Evolutionary conservation across 2,329 filamentous ascomycete species (phyloP).

Genomic region (Sordariomycetes sp.): DNA sequence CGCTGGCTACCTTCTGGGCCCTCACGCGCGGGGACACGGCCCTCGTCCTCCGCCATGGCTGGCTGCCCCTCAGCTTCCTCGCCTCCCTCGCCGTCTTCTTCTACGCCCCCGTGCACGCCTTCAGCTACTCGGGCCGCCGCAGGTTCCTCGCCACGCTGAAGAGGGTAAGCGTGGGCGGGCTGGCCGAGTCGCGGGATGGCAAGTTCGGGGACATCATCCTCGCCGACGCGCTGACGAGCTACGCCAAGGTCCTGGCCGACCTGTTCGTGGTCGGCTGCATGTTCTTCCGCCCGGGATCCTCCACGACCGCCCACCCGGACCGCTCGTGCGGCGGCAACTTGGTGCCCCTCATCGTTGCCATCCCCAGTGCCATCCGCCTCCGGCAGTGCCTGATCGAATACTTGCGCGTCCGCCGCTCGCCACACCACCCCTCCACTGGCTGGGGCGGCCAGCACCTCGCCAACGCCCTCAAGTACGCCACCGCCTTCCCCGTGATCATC

Average conservation of each 20-base stretch:
- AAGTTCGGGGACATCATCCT: constrained; percentile 88
- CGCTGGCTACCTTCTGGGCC: constrained; percentile 73
- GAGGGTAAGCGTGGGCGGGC: constrained; percentile 71
- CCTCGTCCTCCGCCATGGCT: constrained; percentile 68
- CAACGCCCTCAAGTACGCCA: constrained; percentile 93
- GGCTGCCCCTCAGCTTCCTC: constrained; percentile 78
- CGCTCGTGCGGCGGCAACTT: constrained; percentile 69
- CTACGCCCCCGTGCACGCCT: constrained; percentile 57
- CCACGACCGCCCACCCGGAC: constrained; percentile 72
- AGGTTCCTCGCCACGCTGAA: constrained; percentile 67
- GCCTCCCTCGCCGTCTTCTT: constrained; percentile 61
- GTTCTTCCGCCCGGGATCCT: constrained; percentile 64
- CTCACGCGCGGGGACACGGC: constrained; percentile 60
- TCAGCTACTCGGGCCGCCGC: constrained; percentile 59
- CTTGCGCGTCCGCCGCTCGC: constrained; percentile 52
- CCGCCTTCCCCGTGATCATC: constrained; percentile 83
- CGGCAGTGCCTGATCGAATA: constrained; percentile 91
- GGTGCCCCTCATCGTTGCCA: constrained; percentile 73
- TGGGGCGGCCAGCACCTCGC: constrained; percentile 83
- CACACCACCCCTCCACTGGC: constrained; percentile 44
- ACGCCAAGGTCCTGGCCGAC: constrained; percentile 85
- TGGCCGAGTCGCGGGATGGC: constrained; percentile 77
- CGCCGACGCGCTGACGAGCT: constrained; percentile 89
- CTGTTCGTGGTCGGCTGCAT: constrained; percentile 85
- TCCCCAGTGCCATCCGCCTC: constrained; percentile 78